Evolutionary conservation across 2,329 filamentous ascomycete genomes (phyloP), one percentile per base, ranked within the genome.

Genomic region (Fusarium avenaceum): DNA sequence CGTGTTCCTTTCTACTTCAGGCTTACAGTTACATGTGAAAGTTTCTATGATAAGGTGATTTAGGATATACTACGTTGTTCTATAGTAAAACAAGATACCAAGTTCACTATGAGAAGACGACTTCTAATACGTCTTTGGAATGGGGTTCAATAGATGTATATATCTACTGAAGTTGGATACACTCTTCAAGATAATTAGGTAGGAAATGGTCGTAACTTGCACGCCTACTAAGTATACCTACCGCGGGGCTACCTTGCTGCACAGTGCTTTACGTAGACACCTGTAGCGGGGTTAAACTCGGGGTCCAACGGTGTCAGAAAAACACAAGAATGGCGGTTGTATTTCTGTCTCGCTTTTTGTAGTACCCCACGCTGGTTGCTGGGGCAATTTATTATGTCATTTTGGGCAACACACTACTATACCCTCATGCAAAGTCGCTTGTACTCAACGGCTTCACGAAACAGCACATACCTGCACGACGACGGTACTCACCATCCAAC

Each of bases 321-420:
- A n/a, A n/a, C 24, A 8, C 6, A 24, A 24, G 9, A 24, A 24
- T 24, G 24, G 7, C 7, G 24, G 24, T n/a, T 6, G 28, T 28
- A 11, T 7, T 35, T 2, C n/a, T 15, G 26, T 14, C 7, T 19
- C 11, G 19, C 43, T n/a, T 33, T 57, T 47, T 59, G 39, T 55
- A 40, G 8, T 44, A 33, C 48, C 61, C 54, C 54, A 42, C 44
- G 22, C 26, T 19, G 63, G 72, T 74, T 74, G 72, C 72, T 57
- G 58, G 70, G 72, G 72, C 68, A 70, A 74, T 71, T 49, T 30
- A 60, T 71, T 70, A 71, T 74, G 70, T 70, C 72, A 70, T 74
- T 61, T 49, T 38, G 50, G 48, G 47, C 33, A 38, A 63, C 54
- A 57, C 66, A 62, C 52, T 49, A 53, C 52, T 49, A 53, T 50